These are phyloP conservation scores for Hanseniaspora lachancei DNA, from an alignment of 805 yeast species.

Conservation along the genomic window DNA sequence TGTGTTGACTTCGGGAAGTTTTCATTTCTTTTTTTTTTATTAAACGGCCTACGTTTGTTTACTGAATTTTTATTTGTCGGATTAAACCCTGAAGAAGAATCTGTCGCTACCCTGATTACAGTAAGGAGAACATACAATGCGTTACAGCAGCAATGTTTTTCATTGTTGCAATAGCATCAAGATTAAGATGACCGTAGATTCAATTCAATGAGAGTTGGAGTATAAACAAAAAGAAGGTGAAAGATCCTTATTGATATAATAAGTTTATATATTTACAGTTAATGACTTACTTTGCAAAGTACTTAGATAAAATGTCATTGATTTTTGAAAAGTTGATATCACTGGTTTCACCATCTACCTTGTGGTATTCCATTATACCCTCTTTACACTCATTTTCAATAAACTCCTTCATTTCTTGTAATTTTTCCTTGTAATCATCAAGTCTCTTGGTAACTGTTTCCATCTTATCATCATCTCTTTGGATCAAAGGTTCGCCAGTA, in stretches of 20 bases:
- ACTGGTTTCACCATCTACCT: conserved; percentile 8
- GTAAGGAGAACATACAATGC: no score
- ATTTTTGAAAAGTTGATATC: conserved; percentile 5
- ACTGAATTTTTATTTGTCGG: no score
- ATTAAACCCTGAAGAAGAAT: no score
- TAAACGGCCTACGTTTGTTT: no score
- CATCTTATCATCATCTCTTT: conserved; percentile 73
- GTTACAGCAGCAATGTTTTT: no score
- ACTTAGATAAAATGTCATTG: neutral
- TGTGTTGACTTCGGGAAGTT: no score
- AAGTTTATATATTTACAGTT: neutral
- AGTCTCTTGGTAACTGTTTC: conserved; percentile 58
- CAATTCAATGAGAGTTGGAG: no score
- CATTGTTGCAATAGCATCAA: no score
- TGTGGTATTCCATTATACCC: neutral
- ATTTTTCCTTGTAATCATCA: conserved; percentile 42
- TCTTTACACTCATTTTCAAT: neutral
- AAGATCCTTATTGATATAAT: neutral
- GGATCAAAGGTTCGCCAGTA: conserved; percentile 73
- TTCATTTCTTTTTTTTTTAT: no score
- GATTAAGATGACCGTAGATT: no score
- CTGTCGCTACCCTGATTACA: no score
- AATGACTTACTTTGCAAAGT: neutral
- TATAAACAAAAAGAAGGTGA: no score
- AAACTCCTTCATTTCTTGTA: conserved; percentile 47